phyloP scores from a whole-genome alignment of 768 basidiomycete genomes.

The Tylopilus balloui region DNA sequence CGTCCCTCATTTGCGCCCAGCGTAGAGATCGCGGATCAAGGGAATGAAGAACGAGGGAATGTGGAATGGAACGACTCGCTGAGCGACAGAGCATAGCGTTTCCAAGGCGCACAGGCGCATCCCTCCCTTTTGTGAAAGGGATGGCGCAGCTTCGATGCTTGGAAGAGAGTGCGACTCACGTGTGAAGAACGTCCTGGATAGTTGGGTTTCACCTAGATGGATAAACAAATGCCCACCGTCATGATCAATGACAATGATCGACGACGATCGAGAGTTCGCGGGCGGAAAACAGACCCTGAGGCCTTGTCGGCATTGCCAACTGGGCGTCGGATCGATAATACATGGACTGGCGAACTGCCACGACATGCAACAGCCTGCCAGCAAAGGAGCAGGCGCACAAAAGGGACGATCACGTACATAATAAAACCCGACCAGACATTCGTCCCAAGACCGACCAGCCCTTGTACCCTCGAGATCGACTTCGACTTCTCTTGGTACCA shows the following conservation, averaged over 20 bases:
- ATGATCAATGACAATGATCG: slow-evolving; percentile 2
- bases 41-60: neutral
- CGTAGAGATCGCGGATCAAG: slow-evolving; percentile 1
- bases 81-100: neutral
- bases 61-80: neutral
- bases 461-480: slow-evolving; percentile 41
- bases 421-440: slow-evolving; percentile 72
- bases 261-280: neutral
- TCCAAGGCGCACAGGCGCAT: neutral
- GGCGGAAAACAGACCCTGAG: neutral
- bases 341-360: neutral
- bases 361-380: neutral
- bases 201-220: slow-evolving; percentile 68
- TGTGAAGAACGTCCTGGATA: slow-evolving; percentile 89
- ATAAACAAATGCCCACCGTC: neutral
- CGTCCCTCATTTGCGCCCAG: slow-evolving; percentile 5
- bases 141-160: neutral
- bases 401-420: slow-evolving; percentile 48
- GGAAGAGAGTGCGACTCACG: slow-evolving; percentile 46
- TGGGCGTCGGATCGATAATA: neutral
- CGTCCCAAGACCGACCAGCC: slow-evolving; percentile 55
- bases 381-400: neutral
- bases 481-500: slow-evolving; percentile 14
- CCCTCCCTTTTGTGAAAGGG: neutral
- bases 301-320: slow-evolving; percentile 1